Evolutionary conservation across 2,329 filamentous ascomycete species (phyloP).

Genomic region (Aspergillus sp.): DNA sequence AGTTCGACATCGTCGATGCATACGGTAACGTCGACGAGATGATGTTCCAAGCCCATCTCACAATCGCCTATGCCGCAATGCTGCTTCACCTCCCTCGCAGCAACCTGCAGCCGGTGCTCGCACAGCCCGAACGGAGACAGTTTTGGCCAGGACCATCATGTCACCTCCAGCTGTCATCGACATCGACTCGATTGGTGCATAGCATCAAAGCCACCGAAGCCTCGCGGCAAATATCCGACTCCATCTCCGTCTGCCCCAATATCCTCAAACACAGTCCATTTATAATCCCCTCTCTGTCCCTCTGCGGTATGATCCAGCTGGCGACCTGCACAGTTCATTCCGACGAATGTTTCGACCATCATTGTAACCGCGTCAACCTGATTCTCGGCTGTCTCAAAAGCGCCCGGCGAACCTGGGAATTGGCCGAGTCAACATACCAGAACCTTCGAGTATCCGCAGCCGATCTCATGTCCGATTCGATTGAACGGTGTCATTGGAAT

Average conservation of each 20-base stretch:
- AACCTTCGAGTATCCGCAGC: constrained; percentile 22
- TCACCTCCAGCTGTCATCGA: constrained; percentile 20
- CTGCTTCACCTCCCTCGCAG: constrained; percentile 72
- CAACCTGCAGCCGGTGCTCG: constrained; percentile 47
- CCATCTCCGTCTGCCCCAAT: constrained; percentile 28
- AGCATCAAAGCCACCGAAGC: constrained; percentile 33
- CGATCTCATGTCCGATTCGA: constrained; percentile 22
- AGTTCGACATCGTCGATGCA: constrained; percentile 63
- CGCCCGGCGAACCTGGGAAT: constrained; percentile 23
- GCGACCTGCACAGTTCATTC: constrained; percentile 28
- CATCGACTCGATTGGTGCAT: constrained; percentile 29
- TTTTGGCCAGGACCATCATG: constrained; percentile 20
- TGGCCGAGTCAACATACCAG: constrained; percentile 24
- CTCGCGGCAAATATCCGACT: constrained; percentile 26
- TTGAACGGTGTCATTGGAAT: constrained; percentile 18
- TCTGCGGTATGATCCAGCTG: constrained; percentile 32
- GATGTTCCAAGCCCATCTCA: constrained; percentile 36
- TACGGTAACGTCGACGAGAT: constrained; percentile 69
- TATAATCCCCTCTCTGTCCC: constrained; percentile 20
- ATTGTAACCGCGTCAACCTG: constrained; percentile 31
- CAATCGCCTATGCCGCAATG: constrained; percentile 50
- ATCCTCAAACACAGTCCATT: constrained; percentile 28
- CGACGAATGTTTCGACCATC: constrained; percentile 34
- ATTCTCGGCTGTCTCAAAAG: constrained; percentile 31
- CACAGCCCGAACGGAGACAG: constrained; percentile 9